Base-by-base conservation (phyloP, 2,329 filamentous ascomycete genomes). In the Cyphellophora europaea region DNA sequence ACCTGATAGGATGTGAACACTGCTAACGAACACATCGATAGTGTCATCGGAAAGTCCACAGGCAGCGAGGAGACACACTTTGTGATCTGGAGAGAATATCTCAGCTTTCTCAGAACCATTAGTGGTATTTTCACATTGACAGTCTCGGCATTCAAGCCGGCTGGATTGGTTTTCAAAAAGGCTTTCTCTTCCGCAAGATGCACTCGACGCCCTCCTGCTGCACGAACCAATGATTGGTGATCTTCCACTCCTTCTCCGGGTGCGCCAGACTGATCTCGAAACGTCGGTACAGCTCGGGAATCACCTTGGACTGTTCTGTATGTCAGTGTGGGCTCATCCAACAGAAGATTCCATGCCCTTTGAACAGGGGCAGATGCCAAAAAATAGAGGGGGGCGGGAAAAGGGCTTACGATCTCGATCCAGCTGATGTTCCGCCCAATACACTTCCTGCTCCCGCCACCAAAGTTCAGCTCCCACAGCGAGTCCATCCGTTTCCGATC, bases 361-460 rank as follows among this genome's bases (percentile, higher is more conserved):
- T n/a, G n/a, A n/a, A n/a, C 21, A 25, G n/a, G 8, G 21, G 21
- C 21, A 25, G 21, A 25, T 25, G n/a, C 21, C 21, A n/a, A n/a
- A 8, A 25, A 8, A 8, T n/a, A 25, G 8, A 25, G n/a, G 21
- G n/a, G n/a, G n/a, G n/a, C n/a, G n/a, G n/a, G n/a, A n/a, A n/a
- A n/a, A n/a, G n/a, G n/a, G n/a, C n/a, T n/a, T n/a, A 8, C 17
- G 27, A 44, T 42, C 15, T 44, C 42, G 13, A 42, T 39, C 42
- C 35, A 33, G 14, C 32, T 40, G 16, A 53, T 49, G 14, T 50
- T 49, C 16, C 49, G 39, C 3, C 48, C 48, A 19, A 51, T 44
- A 25, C 49, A 50, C 3, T 69, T 72, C 40, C 69, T 50, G 4
- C 66, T 59, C 0, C 71, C 70, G 4, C 63, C 65, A 2, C 70